Evolutionary conservation across 1,284 basidiomycete genomes (phyloP), one percentile per base, ranked within the genome.

Genomic region (Austroboletus olivaceoglutinosus): DNA sequence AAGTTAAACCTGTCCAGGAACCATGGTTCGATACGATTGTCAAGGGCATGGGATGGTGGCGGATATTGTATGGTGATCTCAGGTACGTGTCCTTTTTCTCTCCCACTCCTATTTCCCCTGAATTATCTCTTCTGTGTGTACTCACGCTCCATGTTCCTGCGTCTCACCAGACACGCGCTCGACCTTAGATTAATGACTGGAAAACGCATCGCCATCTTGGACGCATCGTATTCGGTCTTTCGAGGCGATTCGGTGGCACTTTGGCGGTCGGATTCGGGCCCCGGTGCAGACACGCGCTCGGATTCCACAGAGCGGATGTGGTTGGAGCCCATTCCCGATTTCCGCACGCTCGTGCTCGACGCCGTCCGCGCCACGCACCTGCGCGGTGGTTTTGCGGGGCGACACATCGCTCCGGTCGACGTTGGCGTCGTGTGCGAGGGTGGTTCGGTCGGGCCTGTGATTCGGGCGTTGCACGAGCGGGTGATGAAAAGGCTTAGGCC

Each of bases 41-140:
- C 7, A 91, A 90, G 67, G 78, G 85, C 5, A 83, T 85, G 34
- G 86, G 86, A 6, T 92, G 90, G 90, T 91, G 86, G 70, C 74
- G 90, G 46, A 67, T 92, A 30, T 68, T 88, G 42, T 88, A 88
- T 56, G 77, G 80, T 12, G 82, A 87, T 61, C 72, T 83, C 29
- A 77, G 79, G 83, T 65, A 48, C 72, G 48, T 50, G 16, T 30
- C 18, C 34, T 58, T 39, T 43, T 23, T 9, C 16, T 38, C 37
- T 38, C 12, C 19, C 19, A 21, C 10, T 19, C 6, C 23, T 8
- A 9, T 6, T 33, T 13, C 19, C 3, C 11, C 34, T 34, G 7
- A 8, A 16, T 15, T 9, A n/a, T 25, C 7, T n/a, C 9, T 11
- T 8, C 19, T 22, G 18, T 16, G 22, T 18, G 2, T 18, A 10